A percentile compares a stretch with the other conserved stretches of the same genome.
These are phyloP conservation scores for Tagetes patula DNA, from an alignment of 129 eudicot species.

Conservation along the genomic window DNA sequence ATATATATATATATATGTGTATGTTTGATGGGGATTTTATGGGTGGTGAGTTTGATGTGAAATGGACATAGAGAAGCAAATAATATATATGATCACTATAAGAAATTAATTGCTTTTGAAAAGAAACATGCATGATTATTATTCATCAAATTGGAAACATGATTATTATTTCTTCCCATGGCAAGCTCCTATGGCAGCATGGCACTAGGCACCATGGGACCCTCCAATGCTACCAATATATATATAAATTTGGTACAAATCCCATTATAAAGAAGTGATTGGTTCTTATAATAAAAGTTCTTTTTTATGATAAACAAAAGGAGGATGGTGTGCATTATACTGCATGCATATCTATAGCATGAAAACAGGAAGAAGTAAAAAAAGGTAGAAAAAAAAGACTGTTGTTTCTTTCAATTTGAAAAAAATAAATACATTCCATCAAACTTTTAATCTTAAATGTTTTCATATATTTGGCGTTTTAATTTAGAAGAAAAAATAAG, in stretches of 20 bases:
- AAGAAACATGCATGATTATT: constrained; percentile 17
- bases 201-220: constrained; percentile 28
- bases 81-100: constrained; percentile 30
- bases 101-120: constrained; percentile 21
- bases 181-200: constrained; percentile 22
- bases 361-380: no score
- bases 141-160: constrained; percentile 29
- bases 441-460: no score
- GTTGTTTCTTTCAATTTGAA: no score
- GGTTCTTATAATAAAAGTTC: no score
- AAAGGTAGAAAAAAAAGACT: no score
- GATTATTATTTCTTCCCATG: constrained; percentile 32
- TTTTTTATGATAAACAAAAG: neutral
- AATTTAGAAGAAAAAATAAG: no score
- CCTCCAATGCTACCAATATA: constrained; percentile 13
- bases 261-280: no score
- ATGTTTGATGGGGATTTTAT: constrained; percentile 28
- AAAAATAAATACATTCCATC: no score
- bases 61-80: constrained; percentile 28
- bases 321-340: no score
- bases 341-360: no score
- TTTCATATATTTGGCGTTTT: no score
- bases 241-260: neutral
- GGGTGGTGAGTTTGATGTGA: constrained; percentile 37
- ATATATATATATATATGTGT: constrained; percentile 8